Conservation (phyloP, 768 basidiomycete genomes). For the Tylopilus plumbeoviolaceoides region DNA sequence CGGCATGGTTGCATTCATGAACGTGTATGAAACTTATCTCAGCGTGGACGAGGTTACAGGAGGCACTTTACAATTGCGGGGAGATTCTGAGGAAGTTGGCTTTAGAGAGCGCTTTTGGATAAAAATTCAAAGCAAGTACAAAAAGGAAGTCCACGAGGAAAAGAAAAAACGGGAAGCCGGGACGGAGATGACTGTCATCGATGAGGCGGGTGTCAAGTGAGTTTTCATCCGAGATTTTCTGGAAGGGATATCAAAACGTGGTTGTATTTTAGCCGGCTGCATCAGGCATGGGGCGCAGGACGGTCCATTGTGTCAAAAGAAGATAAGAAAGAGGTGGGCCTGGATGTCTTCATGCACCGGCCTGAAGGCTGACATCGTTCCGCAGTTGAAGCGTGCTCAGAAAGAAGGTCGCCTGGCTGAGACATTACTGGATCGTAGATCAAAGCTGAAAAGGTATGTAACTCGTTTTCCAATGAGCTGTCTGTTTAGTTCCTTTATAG, state of each 20-base stretch:
- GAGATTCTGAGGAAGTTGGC: constrained; percentile 82
- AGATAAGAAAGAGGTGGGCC: constrained; percentile 69
- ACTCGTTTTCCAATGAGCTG: not conserved
- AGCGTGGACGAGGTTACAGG: constrained; percentile 84
- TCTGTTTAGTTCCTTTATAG: constrained; percentile 22
- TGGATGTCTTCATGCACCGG: not conserved
- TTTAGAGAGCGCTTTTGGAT: constrained; percentile 86
- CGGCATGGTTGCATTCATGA: constrained; percentile 86
- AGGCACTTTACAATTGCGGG: constrained; percentile 70
- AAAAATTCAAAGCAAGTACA: constrained; percentile 86
- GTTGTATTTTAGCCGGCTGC: constrained; percentile 47
- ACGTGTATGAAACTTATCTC: constrained; percentile 86
- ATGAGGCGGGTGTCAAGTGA: constrained; percentile 75
- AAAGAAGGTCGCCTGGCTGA: constrained; percentile 81
- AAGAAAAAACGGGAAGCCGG: constrained; percentile 64
- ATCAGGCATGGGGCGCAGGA: constrained; percentile 85
- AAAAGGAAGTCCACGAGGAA: constrained; percentile 77
- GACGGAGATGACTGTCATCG: constrained; percentile 48
- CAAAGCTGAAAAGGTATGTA: constrained; percentile 76
- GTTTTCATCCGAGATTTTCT: constrained; percentile 28
- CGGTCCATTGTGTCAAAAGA: constrained; percentile 61
- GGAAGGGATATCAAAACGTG: constrained; percentile 1
- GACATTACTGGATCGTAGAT: constrained; percentile 70
- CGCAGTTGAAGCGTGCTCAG: constrained; percentile 69
- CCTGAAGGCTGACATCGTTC: constrained; percentile 5